A percentile compares a stretch with the other conserved stretches of the same genome.
phyloP scores from a whole-genome alignment of 768 basidiomycete species.

The Agrocybe pediades region DNA sequence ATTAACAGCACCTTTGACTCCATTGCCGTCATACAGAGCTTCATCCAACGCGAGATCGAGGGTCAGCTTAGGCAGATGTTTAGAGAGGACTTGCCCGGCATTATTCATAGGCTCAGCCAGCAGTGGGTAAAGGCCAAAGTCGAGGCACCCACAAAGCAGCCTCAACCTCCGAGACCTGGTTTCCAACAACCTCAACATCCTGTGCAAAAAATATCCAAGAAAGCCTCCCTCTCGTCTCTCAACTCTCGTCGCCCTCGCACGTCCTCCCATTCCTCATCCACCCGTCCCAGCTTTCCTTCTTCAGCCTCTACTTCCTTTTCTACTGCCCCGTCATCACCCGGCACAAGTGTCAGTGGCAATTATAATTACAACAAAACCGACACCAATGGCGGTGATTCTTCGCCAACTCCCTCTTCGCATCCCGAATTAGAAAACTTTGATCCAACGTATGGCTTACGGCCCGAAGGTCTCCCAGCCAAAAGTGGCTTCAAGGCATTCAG shows the following conservation, averaged over 20 bases:
- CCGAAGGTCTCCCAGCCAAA: slow-evolving; percentile 87
- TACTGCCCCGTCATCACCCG: slow-evolving; percentile 9
- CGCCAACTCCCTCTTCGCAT: slow-evolving; percentile 26
- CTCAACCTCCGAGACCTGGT: slow-evolving; percentile 20
- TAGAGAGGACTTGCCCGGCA: slow-evolving; percentile 92
- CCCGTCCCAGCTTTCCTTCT: slow-evolving; percentile 17
- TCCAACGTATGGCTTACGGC: slow-evolving; percentile 93
- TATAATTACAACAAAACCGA: no score
- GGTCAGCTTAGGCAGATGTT: slow-evolving; percentile 98
- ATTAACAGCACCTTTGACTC: slow-evolving; percentile 98
- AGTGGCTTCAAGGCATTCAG: slow-evolving; percentile 81
- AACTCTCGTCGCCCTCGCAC: slow-evolving; percentile 9
- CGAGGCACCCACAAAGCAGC: slow-evolving; percentile 49
- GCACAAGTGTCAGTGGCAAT: not conserved
- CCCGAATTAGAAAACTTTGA: slow-evolving; percentile 81
- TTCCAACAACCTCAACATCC: slow-evolving; percentile 1
- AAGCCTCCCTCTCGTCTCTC: slow-evolving; percentile 30
- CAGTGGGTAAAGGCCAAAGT: slow-evolving; percentile 95
- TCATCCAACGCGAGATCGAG: slow-evolving; percentile 97
- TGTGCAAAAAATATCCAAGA: slow-evolving; percentile 5
- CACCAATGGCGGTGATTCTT: slow-evolving; percentile 8
- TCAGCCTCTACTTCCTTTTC: slow-evolving; percentile 17
- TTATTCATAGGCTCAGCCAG: slow-evolving; percentile 94
- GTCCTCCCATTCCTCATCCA: slow-evolving; percentile 23
- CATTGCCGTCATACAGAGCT: slow-evolving; percentile 96